Base-by-base conservation (phyloP, 1,284 basidiomycete species). In the Dichomitus squalens region DNA sequence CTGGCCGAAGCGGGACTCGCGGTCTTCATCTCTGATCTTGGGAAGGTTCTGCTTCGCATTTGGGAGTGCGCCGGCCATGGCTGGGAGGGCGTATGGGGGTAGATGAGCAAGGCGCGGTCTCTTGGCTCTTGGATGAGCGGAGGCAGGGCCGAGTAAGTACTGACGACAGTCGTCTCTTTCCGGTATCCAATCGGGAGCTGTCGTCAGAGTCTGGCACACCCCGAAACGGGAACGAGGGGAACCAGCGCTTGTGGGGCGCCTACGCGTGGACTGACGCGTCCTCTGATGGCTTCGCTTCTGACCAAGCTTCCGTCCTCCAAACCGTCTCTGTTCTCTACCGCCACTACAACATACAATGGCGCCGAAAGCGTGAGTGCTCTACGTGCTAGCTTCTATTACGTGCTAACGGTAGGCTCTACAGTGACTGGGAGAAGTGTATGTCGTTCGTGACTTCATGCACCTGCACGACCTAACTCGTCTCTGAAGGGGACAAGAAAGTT, bases 401-500 rank as follows among this genome's bases (percentile, higher is more conserved):
- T 46, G 38, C 56, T 66, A 33, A 55, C 35, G 21, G 53, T 36
- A 46, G 11, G 8, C 29, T 20, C 39, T 59, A 12, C 68, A 96
- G 94, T 70, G 92, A 98, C 75, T 97, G 95, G 95, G 95, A 98
- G 76, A 97, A 96, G 75, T 96, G 95, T 95, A 72, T 59, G 59
- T 49, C 34, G 2, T n/a, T 12, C 16, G 89, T 75, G 20, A 52
- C 2, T 20, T 29, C 54, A 27, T 40, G 9, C 35, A 20, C 39
- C 21, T 23, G 25, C 50, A 14, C 18, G 44, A 41, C 49, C 52
- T 59, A 35, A 62, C 46, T 18, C 38, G 46, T 29, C 25, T 49
- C 14, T 53, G 50, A 65, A 93, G 93, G 87, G 72, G 87, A 90
- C 70, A 95, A 94, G 83, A 90, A 87, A 76, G 77, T 70, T 23